Evolutionary conservation across 2,329 filamentous ascomycete species (phyloP).

Genomic region (Clarireedia hainanense): DNA sequence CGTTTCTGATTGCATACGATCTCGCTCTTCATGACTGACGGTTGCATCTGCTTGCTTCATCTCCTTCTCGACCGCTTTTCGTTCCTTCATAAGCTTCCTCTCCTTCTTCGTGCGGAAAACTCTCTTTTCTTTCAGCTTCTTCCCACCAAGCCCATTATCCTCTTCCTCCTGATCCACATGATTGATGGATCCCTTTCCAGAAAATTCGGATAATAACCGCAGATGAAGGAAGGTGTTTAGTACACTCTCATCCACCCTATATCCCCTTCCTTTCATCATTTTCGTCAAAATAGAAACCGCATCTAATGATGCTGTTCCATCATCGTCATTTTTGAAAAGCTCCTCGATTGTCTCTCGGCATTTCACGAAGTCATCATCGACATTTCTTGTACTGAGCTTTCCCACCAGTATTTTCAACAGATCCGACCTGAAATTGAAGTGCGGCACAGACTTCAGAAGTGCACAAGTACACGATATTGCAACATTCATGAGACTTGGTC

Average conservation of each 20-base stretch:
- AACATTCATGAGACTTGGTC: constrained; percentile 55
- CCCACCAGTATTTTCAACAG: constrained; percentile 79
- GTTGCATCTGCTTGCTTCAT: constrained; percentile 87
- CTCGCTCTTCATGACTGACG: constrained; percentile 85
- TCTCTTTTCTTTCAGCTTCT: constrained; percentile 64
- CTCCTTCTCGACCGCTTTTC: constrained; percentile 83
- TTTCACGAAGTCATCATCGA: constrained; percentile 69
- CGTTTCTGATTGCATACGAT: constrained; percentile 90
- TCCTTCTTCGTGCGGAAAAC: constrained; percentile 85
- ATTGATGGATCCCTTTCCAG: constrained; percentile 73
- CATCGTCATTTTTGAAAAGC: constrained; percentile 79
- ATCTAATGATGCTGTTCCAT: constrained; percentile 81
- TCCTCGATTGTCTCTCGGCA: constrained; percentile 72
- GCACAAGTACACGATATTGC: constrained; percentile 82
- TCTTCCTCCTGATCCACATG: constrained; percentile 53
- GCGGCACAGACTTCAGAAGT: constrained; percentile 72
- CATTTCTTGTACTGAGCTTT: constrained; percentile 65
- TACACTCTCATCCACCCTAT: constrained; percentile 73
- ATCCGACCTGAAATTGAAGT: constrained; percentile 94
- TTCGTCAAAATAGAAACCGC: constrained; percentile 77
- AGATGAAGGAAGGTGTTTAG: constrained; percentile 88
- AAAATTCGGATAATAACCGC: constrained; percentile 80
- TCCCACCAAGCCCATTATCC: constrained; percentile 34
- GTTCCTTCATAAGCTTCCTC: constrained; percentile 76
- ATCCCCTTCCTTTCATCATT: constrained; percentile 84